Evolutionary conservation across 140 eudicot species (phyloP).

Genomic region (Anethum foeniculum): DNA sequence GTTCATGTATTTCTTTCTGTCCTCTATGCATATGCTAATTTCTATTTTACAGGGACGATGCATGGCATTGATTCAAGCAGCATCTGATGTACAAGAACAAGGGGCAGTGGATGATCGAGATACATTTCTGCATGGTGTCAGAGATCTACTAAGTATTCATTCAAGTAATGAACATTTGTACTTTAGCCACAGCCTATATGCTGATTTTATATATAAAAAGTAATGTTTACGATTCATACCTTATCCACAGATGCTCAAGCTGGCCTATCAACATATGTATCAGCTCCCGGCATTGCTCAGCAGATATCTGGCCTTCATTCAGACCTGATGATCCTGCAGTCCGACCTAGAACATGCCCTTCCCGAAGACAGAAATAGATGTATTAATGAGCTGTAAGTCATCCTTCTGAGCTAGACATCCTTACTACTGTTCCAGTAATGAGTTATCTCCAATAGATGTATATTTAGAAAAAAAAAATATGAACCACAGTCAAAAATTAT

Average conservation of each 20-base stretch:
- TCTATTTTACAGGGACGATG: conserved; percentile 53
- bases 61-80: conserved; percentile 80
- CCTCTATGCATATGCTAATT: conserved; percentile 3
- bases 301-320: conserved; percentile 84
- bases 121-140: conserved; percentile 85
- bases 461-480: background rate
- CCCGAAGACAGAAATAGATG: conserved; percentile 93
- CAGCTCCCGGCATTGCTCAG: conserved; percentile 92
- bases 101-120: conserved; percentile 99
- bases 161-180: conserved; percentile 56
- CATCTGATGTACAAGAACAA: conserved; percentile 93
- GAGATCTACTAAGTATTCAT: conserved; percentile 93
- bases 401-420: background rate
- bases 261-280: conserved; percentile 77
- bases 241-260: conserved; percentile 69
- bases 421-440: background rate
- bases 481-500: background rate
- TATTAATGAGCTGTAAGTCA: conserved; percentile 84
- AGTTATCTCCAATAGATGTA: background rate
- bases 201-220: background rate
- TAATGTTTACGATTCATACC: background rate
- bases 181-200: background rate
- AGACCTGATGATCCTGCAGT: conserved; percentile 70
- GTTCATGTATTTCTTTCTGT: background rate
- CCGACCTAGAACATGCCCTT: conserved; percentile 86